These are phyloP conservation scores for Lagenaria siceraria DNA, from an alignment of 306 rosid species.

Conservation along the genomic window DNA sequence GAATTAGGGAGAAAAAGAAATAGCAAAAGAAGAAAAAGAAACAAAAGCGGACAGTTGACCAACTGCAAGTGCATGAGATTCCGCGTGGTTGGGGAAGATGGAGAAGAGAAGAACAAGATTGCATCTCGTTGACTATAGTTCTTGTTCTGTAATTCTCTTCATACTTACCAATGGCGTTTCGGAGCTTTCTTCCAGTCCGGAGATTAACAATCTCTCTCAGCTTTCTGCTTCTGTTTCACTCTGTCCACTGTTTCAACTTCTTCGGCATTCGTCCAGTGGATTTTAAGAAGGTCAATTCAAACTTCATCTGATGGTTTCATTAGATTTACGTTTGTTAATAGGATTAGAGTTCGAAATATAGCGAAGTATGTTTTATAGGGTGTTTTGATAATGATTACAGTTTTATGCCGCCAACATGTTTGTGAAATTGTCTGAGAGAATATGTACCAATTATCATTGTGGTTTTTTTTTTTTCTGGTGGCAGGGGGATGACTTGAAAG, in stretches of 20 bases:
- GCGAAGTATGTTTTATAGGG: neutral
- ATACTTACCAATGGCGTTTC: conserved; percentile 43
- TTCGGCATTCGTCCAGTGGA: conserved; percentile 95
- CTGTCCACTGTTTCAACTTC: conserved; percentile 60
- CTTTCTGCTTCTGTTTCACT: conserved; percentile 44
- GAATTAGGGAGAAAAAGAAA: no score
- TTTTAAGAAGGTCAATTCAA: conserved; percentile 52
- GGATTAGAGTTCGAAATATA: neutral
- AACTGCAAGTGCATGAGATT: neutral
- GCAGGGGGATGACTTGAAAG: conserved; percentile 76
- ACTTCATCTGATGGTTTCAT: neutral
- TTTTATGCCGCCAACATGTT: neutral
- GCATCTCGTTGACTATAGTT: neutral
- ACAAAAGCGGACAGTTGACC: no score
- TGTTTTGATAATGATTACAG: neutral
- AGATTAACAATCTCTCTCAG: conserved; percentile 21
- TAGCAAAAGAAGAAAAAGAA: no score
- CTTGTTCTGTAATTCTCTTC: neutral
- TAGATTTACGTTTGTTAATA: neutral
- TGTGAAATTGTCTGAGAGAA: neutral
- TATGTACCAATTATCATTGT: neutral
- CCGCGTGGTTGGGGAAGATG: neutral
- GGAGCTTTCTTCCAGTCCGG: conserved; percentile 29
- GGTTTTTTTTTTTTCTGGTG: neutral
- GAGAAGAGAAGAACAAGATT: neutral